Evolutionary conservation across 169 alveolate genomes (phyloP), one percentile per base, ranked within the genome.

Genomic region (Cryptosporidium bovis): DNA sequence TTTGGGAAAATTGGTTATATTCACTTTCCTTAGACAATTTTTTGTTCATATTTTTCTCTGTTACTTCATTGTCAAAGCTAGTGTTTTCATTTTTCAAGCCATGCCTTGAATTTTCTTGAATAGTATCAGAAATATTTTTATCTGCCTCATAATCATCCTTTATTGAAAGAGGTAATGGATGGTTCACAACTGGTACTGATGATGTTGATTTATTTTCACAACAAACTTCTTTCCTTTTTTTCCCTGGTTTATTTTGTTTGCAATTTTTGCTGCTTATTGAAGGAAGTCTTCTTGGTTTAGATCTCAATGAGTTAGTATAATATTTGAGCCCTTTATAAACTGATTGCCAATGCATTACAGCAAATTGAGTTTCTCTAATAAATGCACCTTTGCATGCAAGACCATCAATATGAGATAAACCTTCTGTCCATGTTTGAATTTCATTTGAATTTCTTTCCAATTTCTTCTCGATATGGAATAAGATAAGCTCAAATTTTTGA

Each of bases 261-360:
- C 55, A 16, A 18, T 8, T 18, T 8, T 77, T 60, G 18, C 10
- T 60, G 31, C 34, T 77, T 10, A 29, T 60, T 62, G 29, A 62
- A 33, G 71, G 77, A 16, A 62, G 65, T 29, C 87, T 77, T 20
- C 87, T 77, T 36, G 50, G 64, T 15, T 62, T 77, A 20, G 64
- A 36, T 36, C 71, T 77, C 48, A 77, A 31, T 20, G 87, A 77
- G 29, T 36, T 60, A 51, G 44, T 20, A 60, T 77, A 77, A 27
- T 77, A 77, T 27, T 77, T 56, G 16, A 77, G 46, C 18, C 60
- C 87, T 44, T 77, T 77, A 36, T 60, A 60, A 13, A 77, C 64
- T 0, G 87, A 56, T 40, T 77, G 87, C 87, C 87, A 77, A 40
- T 77, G 64, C 87, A 60, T 60, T 55, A 60, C 20, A 15, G 65